Evolutionary conservation across 306 rosid genomes (phyloP).

Genomic region (Vachellia collinsii): DNA sequence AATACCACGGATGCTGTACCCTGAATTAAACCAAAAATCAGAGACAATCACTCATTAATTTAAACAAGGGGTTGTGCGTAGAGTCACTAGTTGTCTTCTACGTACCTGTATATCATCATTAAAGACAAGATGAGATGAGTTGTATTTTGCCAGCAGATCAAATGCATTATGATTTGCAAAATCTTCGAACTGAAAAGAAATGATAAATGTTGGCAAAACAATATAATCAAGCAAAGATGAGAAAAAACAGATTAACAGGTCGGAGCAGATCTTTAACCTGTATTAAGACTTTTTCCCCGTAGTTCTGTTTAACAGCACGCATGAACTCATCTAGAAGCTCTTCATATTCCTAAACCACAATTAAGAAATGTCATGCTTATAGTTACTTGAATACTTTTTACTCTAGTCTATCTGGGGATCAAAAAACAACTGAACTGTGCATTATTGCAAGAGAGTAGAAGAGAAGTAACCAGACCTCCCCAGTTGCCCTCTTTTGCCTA

Average conservation of each 20-base stretch:
- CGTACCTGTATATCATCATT: constrained; percentile 93
- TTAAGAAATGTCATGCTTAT: constrained; percentile 28
- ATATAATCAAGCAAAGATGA: constrained; percentile 24
- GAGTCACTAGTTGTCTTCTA: constrained; percentile 3
- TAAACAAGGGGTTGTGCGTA: constrained; percentile 21
- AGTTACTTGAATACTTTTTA: constrained; percentile 10
- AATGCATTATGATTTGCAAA: constrained; percentile 97
- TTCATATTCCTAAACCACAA: constrained; percentile 70
- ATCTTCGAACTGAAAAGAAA: constrained; percentile 79
- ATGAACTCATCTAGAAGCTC: constrained; percentile 97
- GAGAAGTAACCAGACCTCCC: constrained; percentile 62
- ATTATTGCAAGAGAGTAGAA: not conserved
- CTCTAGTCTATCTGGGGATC: not conserved
- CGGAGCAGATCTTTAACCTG: constrained; percentile 68
- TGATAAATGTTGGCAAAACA: constrained; percentile 20
- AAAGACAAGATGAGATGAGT: constrained; percentile 89
- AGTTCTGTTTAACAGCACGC: constrained; percentile 87
- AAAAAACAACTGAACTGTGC: constrained; percentile 2
- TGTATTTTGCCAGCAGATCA: constrained; percentile 76
- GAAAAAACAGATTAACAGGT: constrained; percentile 7
- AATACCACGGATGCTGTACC: constrained; percentile 98
- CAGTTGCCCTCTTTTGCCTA: constrained; percentile 81
- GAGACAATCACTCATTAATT: constrained; percentile 35
- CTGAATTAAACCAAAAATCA: constrained; percentile 51
- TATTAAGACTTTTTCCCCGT: constrained; percentile 88